Base-by-base conservation (phyloP, 2,329 filamentous ascomycete genomes). In the Albophoma yamanashiensis region DNA sequence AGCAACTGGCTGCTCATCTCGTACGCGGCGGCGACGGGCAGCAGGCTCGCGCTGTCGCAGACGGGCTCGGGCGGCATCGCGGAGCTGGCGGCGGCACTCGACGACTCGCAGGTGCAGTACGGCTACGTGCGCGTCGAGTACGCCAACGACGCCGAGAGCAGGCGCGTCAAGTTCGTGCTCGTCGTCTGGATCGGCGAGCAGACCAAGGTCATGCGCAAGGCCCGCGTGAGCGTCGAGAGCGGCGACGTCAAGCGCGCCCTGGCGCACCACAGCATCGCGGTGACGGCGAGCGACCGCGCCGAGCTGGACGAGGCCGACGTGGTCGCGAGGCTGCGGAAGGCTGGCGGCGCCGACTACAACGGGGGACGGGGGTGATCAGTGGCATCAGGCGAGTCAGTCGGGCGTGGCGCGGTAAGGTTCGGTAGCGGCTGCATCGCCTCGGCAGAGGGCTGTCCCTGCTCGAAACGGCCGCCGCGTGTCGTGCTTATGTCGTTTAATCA, bases 331-430 rank as follows among this genome's bases (percentile, higher is more conserved):
- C 72, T 89, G 73, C 76, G 86, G 71, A 86, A 83, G 75, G 85
- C 82, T 4, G 87, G 87, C 59, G 87, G 87, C 39, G 86, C 86
- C 20, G 87, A 89, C 72, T 89, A 89, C 78, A 86, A 89, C 68
- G 85, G 86, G 9, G 86, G 82, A 14, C 73, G 84, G 63, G 84
- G 82, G 11, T 84, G 65, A 52, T 47, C 45, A 47, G 4, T 47
- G 45, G 3, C 2, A 1, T 17, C 47, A 27, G n/a, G 47, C 47
- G 47, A 52, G 47, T 52, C 47, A 52, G 47, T 52, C 27, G 25
- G 27, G 15, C 15, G 47, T 27, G 27, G 47, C 47, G 45, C 25
- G 45, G 45, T 12, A 27, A 27, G 45, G 42, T 22, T 45, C 42
- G 42, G 42, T n/a, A 45, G 20, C 11, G 40, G 40, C 17, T 40